These are phyloP conservation scores for Mucor irregularis DNA, from an alignment of 371 early-diverging fungal species.

Conservation along the genomic window DNA sequence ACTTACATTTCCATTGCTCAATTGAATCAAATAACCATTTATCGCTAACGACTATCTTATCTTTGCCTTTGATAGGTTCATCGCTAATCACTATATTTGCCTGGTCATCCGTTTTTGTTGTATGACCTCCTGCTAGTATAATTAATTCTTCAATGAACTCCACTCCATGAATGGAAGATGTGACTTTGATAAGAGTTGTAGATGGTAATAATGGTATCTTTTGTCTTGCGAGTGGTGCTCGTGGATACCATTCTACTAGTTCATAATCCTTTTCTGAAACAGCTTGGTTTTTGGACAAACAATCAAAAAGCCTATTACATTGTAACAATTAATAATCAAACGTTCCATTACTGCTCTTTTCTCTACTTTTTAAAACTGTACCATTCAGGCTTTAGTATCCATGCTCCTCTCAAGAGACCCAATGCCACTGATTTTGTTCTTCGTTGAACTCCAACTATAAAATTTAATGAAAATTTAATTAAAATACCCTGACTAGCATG, in stretches of 20 bases:
- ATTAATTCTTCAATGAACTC: conserved; percentile 9
- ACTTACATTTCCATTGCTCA: conserved; percentile 26
- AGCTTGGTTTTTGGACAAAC: background rate
- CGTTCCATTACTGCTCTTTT: too few species aligned
- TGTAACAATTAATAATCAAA: conserved; percentile 1
- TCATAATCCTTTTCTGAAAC: conserved; percentile 9
- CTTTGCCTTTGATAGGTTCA: background rate
- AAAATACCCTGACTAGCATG: background rate
- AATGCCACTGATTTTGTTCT: conserved; percentile 14
- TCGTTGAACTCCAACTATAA: conserved; percentile 16
- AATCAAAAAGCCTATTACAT: conserved; percentile 9
- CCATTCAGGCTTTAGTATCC: conserved; percentile 21
- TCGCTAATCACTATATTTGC: conserved; percentile 20
- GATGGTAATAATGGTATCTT: conserved; percentile 7
- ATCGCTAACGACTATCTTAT: conserved; percentile 11
- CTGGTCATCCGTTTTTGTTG: background rate
- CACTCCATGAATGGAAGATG: background rate
- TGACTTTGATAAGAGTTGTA: background rate
- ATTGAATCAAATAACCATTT: conserved; percentile 22
- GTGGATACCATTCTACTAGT: conserved; percentile 13
- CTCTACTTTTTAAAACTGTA: background rate
- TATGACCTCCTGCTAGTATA: conserved; percentile 6
- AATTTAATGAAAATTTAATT: background rate
- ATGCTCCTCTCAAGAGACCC: conserved; percentile 14
- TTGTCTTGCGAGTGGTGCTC: background rate